phyloP scores from a whole-genome alignment of 495 filamentous ascomycete genomes.

The Halenospora varia region DNA sequence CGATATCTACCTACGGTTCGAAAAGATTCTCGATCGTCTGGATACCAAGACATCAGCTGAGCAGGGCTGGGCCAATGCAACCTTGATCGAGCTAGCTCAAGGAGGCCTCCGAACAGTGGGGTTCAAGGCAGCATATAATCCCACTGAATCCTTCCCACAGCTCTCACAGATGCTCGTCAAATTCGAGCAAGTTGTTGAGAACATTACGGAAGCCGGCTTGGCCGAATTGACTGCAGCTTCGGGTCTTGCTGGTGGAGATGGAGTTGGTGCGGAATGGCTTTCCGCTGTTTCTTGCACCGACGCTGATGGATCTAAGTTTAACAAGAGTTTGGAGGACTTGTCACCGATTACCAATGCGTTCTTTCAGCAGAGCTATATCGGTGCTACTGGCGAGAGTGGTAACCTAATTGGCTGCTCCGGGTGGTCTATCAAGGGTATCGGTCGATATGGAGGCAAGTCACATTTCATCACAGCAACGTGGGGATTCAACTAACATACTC shows the following conservation, averaged over 20 bases:
- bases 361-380: neutral
- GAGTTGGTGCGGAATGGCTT: neutral
- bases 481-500: neutral
- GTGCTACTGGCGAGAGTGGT: neutral
- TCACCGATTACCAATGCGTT: neutral
- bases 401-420: neutral
- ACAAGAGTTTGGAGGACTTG: neutral
- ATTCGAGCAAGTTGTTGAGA: neutral
- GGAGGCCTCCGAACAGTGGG: neutral
- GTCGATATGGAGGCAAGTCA: neutral
- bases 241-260: neutral
- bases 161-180: neutral
- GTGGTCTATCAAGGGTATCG: neutral
- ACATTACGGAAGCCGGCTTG: neutral
- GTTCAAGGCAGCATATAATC: neutral
- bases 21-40: neutral
- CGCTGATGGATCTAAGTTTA: neutral
- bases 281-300: neutral
- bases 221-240: neutral
- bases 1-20: conserved; percentile 3
- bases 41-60: neutral
- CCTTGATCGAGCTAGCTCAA: neutral
- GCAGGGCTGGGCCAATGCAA: neutral
- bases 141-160: neutral
- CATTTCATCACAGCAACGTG: neutral